These are phyloP conservation scores for Trifolium fragiferum DNA, from an alignment of 306 rosid genomes.

Conservation along the genomic window DNA sequence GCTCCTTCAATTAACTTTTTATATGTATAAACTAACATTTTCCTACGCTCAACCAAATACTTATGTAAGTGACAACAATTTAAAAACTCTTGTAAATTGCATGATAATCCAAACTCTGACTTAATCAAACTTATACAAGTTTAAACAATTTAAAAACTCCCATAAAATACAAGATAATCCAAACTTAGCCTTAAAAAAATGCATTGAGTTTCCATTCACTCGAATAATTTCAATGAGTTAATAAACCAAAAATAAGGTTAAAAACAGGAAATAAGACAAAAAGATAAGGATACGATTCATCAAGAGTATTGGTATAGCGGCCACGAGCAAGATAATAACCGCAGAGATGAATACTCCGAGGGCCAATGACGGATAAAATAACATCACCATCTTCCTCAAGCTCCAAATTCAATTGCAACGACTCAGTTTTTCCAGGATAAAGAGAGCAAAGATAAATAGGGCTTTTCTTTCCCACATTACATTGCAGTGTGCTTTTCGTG, in stretches of 20 bases:
- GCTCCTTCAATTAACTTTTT: not conserved
- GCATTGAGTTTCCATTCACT: not conserved
- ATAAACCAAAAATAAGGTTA: not conserved
- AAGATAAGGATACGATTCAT: conserved; percentile 72
- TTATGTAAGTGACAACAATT: not conserved
- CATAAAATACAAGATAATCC: not conserved
- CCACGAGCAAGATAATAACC: conserved; percentile 60
- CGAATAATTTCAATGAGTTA: not conserved
- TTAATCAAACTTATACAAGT: not conserved
- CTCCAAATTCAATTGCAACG: conserved; percentile 81
- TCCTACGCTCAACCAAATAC: not conserved
- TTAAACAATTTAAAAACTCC: not conserved
- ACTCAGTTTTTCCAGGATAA: conserved; percentile 72
- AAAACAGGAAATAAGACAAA: not conserved
- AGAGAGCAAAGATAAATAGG: conserved; percentile 82
- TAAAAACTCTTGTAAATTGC: not conserved
- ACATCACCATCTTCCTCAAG: conserved; percentile 77
- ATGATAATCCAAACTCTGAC: not conserved
- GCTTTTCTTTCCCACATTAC: conserved; percentile 80
- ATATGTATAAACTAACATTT: conserved; percentile 1
- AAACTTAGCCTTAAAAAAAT: not conserved
- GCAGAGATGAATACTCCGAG: conserved; percentile 83
- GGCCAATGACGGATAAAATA: conserved; percentile 86
- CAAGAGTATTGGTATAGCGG: conserved; percentile 31
- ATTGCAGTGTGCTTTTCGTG: conserved; percentile 74